Evolutionary conservation across 306 rosid genomes (phyloP).

Genomic region (Canavalia gladiata): DNA sequence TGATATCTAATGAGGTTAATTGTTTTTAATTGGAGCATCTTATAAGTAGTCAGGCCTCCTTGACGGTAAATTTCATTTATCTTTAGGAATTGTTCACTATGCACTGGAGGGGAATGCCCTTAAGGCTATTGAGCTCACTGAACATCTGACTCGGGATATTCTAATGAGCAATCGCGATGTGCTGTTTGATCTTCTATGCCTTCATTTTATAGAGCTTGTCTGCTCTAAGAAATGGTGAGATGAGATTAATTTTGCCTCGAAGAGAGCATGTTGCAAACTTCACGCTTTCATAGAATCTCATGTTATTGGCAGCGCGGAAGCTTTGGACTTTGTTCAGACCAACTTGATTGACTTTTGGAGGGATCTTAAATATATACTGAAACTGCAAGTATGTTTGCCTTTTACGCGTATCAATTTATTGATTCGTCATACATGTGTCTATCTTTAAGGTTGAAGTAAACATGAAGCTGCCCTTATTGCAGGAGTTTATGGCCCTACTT

Average conservation of each 20-base stretch:
- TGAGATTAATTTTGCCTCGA: slow-evolving; percentile 13
- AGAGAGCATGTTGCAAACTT: slow-evolving; percentile 29
- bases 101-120: slow-evolving; percentile 82
- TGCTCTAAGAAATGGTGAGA: slow-evolving; percentile 82
- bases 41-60: slow-evolving; percentile 25
- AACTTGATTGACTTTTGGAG: slow-evolving; percentile 78
- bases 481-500: slow-evolving; percentile 87
- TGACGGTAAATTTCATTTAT: slow-evolving; percentile 37
- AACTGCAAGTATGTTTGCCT: slow-evolving; percentile 67
- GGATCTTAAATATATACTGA: slow-evolving; percentile 63
- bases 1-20: too few species aligned
- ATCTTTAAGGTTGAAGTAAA: slow-evolving; percentile 2
- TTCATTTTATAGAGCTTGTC: slow-evolving; percentile 87
- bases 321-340: slow-evolving; percentile 87
- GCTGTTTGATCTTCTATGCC: slow-evolving; percentile 86
- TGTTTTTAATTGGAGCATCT: not conserved
- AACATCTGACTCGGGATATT: slow-evolving; percentile 67
- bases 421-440: not conserved
- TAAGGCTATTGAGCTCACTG: slow-evolving; percentile 82
- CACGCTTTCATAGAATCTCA: slow-evolving; percentile 41
- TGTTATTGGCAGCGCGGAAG: slow-evolving; percentile 92
- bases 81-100: slow-evolving; percentile 72
- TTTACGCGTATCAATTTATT: not conserved
- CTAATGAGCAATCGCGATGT: slow-evolving; percentile 74
- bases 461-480: slow-evolving; percentile 36